Evolutionary conservation across 179 eudicot species (phyloP), one percentile per base, ranked within the genome.

Genomic region (Actinidia polygama): DNA sequence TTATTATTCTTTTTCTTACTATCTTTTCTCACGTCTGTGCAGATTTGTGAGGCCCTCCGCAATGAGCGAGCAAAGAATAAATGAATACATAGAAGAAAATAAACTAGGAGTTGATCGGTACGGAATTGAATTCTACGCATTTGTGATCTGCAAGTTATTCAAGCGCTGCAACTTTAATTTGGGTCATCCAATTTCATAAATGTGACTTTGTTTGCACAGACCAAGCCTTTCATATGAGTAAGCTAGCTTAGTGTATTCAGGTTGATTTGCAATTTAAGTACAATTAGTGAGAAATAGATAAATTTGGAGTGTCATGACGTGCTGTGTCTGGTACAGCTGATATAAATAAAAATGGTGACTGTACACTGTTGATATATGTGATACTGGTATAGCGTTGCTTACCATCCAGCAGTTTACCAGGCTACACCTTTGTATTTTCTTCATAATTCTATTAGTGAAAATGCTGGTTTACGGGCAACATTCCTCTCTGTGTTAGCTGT

Each of bases 11-110:
- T 8, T 75, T 79, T 85, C 12, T n/a, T 83, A 72, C 64, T 70
- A 77, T 73, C 71, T 73, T 64, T 77, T 84, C 55, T 73, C 51
- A 15, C 64, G 11, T 85, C 50, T 79, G 44, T 54, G 24, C 96
- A 95, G 98, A 92, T 96, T 96, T 89, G 99, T 96, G 55, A 90
- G 98, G 87, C 99, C 99, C 80, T 74, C 97, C 30, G 90, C 86
- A 47, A 93, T 96, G 99, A 86, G 88, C 61, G 92, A 92, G 83
- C 83, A 90, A 74, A 93, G 98, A 83, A 90, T 91, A 82, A 81
- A 89, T 2, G 91, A 95, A 83, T 96, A 96, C 53, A 93, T 96
- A 64, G 94, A 95, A 85, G 98, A 96, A 58, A 96, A 96, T 68
- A 91, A 91, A 83, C 40, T 95, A 6, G 96, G 99, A 49, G 90